Evolutionary conservation across 2,329 filamentous ascomycete genomes (phyloP).

Genomic region (Fusarium nematophilum): DNA sequence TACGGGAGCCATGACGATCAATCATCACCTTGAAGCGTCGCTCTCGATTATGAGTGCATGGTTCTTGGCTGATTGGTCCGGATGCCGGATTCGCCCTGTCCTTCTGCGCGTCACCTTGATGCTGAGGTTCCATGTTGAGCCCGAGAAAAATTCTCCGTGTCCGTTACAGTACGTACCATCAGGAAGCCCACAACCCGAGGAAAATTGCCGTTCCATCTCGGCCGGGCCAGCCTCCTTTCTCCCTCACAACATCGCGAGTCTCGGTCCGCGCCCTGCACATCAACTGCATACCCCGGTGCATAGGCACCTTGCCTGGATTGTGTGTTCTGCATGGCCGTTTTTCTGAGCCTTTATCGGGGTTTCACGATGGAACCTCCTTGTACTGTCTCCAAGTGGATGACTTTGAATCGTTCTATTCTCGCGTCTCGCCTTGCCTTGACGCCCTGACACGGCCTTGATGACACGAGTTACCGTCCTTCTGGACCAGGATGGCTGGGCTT

Average conservation of each 20-base stretch:
- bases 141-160: too few species aligned
- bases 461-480: not conserved
- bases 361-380: not conserved
- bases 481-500: not conserved
- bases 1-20: too few species aligned
- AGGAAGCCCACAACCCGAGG: not conserved
- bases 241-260: constrained; percentile 2
- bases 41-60: constrained; percentile 16
- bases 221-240: not conserved
- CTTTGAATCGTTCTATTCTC: not conserved
- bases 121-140: not conserved
- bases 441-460: not conserved
- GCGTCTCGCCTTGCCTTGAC: not conserved
- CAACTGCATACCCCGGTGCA: not conserved
- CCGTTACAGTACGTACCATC: too few species aligned
- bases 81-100: constrained; percentile 2
- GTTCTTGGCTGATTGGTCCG: not conserved
- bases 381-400: not conserved
- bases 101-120: not conserved
- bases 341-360: not conserved
- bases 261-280: not conserved
- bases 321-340: not conserved
- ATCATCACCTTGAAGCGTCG: not conserved
- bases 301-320: not conserved
- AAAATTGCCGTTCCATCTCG: constrained; percentile 1